Conservation (phyloP, 1,139 yeast genomes). For the Taiozyma onychis region DNA sequence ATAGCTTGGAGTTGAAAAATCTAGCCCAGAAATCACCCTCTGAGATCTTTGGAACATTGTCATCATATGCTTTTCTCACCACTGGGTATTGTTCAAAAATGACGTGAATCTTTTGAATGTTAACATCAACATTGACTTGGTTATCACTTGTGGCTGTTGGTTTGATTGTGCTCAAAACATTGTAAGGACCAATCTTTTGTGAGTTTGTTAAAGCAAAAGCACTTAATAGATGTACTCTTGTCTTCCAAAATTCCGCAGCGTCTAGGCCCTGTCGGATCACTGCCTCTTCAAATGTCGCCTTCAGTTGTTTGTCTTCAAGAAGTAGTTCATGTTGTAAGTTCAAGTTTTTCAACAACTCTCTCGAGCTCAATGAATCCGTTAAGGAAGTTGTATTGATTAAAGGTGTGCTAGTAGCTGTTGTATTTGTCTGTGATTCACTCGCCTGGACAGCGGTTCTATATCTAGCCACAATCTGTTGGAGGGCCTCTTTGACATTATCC, state of each 20-base stretch:
- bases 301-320: conserved; percentile 61
- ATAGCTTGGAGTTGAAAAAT: conserved; percentile 83
- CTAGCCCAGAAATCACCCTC: conserved; percentile 98
- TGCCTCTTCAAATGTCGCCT: conserved; percentile 79
- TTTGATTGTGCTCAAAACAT: conserved; percentile 86
- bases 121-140: conserved; percentile 86
- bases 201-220: conserved; percentile 81
- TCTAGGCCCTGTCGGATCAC: conserved; percentile 76
- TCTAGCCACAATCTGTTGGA: conserved; percentile 69
- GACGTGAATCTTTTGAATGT: conserved; percentile 84
- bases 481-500: conserved; percentile 64
- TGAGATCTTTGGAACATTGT: conserved; percentile 79
- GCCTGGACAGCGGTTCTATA: conserved; percentile 43
- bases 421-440: conserved; percentile 28
- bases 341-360: conserved; percentile 56
- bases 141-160: conserved; percentile 89
- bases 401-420: conserved; percentile 26
- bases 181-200: conserved; percentile 90
- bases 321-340: conserved; percentile 75
- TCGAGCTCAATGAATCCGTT: conserved; percentile 40
- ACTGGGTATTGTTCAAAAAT: conserved; percentile 92
- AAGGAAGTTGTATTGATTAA: conserved; percentile 32
- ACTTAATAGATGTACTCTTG: conserved; percentile 71
- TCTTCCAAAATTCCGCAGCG: conserved; percentile 84
- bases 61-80: conserved; percentile 84